Evolutionary conservation across 805 yeast genomes (phyloP).

Genomic region (Yarrowia hollandica): DNA sequence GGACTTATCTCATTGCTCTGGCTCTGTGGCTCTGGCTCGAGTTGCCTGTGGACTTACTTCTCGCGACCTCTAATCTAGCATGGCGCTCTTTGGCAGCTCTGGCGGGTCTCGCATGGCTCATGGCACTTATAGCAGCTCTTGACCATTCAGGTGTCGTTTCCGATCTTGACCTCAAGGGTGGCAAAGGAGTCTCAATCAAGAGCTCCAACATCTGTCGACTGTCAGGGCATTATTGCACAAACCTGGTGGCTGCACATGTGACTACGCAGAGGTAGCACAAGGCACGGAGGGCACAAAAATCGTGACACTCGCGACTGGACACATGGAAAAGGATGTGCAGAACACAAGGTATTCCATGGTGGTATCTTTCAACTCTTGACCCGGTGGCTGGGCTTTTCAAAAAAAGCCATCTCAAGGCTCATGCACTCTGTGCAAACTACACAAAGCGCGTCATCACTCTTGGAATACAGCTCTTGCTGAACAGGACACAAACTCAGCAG

Average conservation of each 20-base stretch:
- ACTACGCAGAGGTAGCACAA: neutral
- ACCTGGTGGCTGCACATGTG: constrained; percentile 25
- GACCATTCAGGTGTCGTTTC: neutral
- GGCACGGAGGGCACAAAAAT: constrained; percentile 10
- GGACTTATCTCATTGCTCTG: neutral
- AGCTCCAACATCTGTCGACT: neutral
- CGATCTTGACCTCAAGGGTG: neutral
- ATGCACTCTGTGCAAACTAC: neutral
- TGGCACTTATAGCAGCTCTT: neutral
- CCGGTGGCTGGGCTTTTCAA: constrained; percentile 11
- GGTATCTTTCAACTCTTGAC: constrained; percentile 20
- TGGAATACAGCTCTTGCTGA: constrained; percentile 18
- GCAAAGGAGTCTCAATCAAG: neutral
- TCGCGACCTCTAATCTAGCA: no score
- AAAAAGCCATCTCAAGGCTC: constrained; percentile 10
- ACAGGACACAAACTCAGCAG: neutral
- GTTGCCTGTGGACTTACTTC: no score
- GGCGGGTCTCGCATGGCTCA: neutral
- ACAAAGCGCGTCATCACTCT: constrained; percentile 3
- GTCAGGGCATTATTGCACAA: constrained; percentile 2
- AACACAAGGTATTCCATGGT: constrained; percentile 8
- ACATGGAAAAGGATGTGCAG: neutral
- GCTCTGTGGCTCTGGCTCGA: neutral
- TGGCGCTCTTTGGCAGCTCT: no score
- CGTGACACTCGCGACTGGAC: constrained; percentile 22